Conservation (phyloP, 441 rosid species). For the Adansonia gregorii region DNA sequence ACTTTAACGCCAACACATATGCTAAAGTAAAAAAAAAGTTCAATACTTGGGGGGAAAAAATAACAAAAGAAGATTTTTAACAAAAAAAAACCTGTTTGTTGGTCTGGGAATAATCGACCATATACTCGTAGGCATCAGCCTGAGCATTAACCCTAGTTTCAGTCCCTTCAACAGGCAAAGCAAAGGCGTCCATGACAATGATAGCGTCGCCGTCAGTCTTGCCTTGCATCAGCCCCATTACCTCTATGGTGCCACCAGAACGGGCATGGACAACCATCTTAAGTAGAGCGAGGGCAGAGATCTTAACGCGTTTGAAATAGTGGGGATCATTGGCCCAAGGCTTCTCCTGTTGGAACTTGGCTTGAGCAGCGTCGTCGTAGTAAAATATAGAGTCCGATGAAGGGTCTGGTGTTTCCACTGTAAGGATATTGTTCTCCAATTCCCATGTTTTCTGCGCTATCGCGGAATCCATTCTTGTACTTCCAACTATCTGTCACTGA, state of each 20-base stretch:
- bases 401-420: conserved; percentile 51
- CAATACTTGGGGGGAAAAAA: background rate
- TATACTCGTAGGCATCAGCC: conserved; percentile 97
- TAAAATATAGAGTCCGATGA: conserved; percentile 77
- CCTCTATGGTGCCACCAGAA: conserved; percentile 96
- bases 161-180: conserved; percentile 96
- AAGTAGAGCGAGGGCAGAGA: conserved; percentile 92
- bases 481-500: background rate
- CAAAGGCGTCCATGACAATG: conserved; percentile 99
- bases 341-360: conserved; percentile 80
- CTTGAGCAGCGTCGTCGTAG: conserved; percentile 75
- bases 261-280: conserved; percentile 99
- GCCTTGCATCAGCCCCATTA: conserved; percentile 98
- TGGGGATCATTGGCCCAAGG: conserved; percentile 96
- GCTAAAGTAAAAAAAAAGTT: background rate
- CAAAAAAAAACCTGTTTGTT: conserved; percentile 70
- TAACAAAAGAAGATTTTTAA: background rate
- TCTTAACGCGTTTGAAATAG: conserved; percentile 92
- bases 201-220: conserved; percentile 93
- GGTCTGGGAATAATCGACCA: conserved; percentile 94
- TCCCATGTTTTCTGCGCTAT: conserved; percentile 98
- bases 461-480: conserved; percentile 51
- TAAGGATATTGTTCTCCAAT: conserved; percentile 79
- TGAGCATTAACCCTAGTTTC: conserved; percentile 99
- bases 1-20: background rate